phyloP scores from a whole-genome alignment of 441 rosid species.

The Brassica balearica region DNA sequence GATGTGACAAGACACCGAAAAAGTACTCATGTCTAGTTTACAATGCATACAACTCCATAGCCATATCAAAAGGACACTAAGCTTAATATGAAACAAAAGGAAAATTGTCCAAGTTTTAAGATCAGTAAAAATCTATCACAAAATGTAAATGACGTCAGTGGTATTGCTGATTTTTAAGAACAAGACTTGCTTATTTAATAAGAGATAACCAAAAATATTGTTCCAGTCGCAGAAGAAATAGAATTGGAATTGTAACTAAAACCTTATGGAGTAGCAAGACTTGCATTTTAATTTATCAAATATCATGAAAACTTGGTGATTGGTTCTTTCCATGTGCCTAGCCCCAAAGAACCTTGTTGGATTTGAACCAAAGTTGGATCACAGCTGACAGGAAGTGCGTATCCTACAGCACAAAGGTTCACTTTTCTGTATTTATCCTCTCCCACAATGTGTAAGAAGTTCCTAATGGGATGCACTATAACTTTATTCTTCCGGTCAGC shows the following conservation, averaged over 20 bases:
- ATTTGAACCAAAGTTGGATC: slow-evolving; percentile 1
- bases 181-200: neutral
- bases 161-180: neutral
- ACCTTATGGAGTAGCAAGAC: neutral
- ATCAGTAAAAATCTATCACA: neutral
- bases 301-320: neutral
- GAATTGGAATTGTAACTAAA: neutral
- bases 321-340: slow-evolving; percentile 1
- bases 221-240: neutral
- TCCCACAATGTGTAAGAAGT: neutral
- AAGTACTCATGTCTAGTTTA: neutral
- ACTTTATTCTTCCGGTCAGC: neutral
- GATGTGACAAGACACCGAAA: too few species aligned
- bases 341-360: neutral
- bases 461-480: neutral
- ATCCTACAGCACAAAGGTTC: neutral
- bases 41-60: neutral
- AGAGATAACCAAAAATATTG: neutral
- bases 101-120: neutral
- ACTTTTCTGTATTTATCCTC: slow-evolving; percentile 3
- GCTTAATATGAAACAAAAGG: neutral
- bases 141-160: neutral
- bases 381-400: neutral
- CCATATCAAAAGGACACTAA: neutral
- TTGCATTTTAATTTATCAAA: neutral